Percentiles rank a stretch among this genome's conserved stretches.
phyloP scores from a whole-genome alignment of 2,329 filamentous ascomycete genomes.

The Monilinia laxa region DNA sequence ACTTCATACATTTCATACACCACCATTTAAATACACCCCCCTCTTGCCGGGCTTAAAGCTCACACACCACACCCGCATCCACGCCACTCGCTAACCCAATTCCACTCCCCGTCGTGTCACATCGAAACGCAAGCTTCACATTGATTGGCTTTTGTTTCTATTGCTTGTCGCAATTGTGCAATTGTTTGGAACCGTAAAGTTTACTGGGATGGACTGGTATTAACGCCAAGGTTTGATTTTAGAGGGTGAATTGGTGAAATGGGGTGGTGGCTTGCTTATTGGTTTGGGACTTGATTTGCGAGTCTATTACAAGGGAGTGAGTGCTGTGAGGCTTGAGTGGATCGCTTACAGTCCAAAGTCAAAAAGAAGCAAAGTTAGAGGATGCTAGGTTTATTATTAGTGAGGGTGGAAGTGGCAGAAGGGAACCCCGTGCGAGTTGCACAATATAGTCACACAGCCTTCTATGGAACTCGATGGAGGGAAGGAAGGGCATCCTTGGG shows the following conservation, averaged over 20 bases:
- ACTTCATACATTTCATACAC: neutral
- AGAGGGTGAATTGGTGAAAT: no score
- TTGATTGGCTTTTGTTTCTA: constrained; percentile 5
- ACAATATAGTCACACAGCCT: neutral
- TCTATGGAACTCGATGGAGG: neutral
- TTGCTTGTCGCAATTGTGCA: neutral
- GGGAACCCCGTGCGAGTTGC: neutral
- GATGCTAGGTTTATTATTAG: neutral
- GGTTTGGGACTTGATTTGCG: no score
- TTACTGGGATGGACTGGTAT: no score
- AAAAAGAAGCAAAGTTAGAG: no score
- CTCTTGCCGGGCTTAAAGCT: neutral
- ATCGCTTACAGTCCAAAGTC: no score
- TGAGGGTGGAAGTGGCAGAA: neutral
- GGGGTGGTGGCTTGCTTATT: no score
- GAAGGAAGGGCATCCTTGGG: neutral
- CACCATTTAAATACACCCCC: neutral
- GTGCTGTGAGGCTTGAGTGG: no score
- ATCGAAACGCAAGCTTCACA: constrained; percentile 18
- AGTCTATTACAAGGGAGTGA: neutral
- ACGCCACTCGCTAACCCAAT: neutral
- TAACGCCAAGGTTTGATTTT: no score
- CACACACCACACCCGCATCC: neutral
- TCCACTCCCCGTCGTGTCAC: neutral
- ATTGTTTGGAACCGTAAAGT: neutral